A percentile compares a stretch with the other conserved stretches of the same genome.
These are phyloP conservation scores for Pseudoscleropodium purum DNA, from an alignment of 225 moss, liverwort and hornwort species.

Conservation along the genomic window DNA sequence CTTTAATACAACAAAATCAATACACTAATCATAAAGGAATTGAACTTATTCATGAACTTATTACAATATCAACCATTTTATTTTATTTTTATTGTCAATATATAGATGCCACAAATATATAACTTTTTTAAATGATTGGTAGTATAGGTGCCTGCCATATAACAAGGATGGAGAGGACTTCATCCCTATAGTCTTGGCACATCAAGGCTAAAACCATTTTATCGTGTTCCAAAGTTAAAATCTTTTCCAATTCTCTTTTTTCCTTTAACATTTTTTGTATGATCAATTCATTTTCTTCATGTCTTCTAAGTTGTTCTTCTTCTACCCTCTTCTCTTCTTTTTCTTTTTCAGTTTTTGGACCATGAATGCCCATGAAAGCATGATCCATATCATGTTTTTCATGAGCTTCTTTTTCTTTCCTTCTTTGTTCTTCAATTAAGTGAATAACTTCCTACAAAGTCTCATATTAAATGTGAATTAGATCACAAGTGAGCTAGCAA, in stretches of 20 bases:
- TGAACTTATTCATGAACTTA: neutral
- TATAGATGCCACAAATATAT: neutral
- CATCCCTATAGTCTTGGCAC: constrained; percentile 26
- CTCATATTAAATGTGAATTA: neutral
- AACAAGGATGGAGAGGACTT: constrained; percentile 4
- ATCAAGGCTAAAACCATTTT: constrained; percentile 4
- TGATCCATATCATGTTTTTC: neutral
- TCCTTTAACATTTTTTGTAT: neutral
- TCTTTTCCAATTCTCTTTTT: neutral
- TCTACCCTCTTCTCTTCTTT: neutral
- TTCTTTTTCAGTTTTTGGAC: neutral
- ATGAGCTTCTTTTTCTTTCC: neutral
- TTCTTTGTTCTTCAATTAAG: neutral
- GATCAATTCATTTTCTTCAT: neutral
- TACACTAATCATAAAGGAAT: neutral
- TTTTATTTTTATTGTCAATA: neutral
- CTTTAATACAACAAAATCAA: too few relatives aligned
- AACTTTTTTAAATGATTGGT: neutral
- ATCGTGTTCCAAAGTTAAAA: constrained; percentile 5
- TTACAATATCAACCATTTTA: neutral
- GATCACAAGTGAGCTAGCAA: neutral
- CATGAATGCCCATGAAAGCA: neutral
- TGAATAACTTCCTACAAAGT: neutral
- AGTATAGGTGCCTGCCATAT: constrained; percentile 38
- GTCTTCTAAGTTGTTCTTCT: neutral